Percentiles rank a stretch among this genome's conserved stretches.
These are phyloP conservation scores for Ulota crispa DNA, from an alignment of 225 moss, liverwort and hornwort genomes.

Conservation along the genomic window DNA sequence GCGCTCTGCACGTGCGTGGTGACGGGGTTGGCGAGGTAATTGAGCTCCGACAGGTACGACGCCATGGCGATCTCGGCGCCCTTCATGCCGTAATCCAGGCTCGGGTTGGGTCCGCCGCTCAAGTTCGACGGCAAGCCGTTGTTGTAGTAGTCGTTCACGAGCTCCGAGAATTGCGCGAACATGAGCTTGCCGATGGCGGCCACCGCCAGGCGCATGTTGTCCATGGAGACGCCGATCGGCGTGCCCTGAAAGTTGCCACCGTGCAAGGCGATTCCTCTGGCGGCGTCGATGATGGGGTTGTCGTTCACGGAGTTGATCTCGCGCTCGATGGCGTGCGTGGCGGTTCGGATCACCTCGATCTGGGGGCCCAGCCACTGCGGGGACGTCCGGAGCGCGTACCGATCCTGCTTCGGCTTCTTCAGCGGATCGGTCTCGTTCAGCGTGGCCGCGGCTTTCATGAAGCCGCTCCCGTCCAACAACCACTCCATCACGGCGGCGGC, in stretches of 20 bases:
- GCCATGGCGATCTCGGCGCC: conserved; percentile 74
- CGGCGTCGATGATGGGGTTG: conserved; percentile 68
- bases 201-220: conserved; percentile 16
- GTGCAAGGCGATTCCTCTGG: conserved; percentile 2
- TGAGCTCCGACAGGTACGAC: conserved; percentile 52
- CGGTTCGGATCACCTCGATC: conserved; percentile 14
- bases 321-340: conserved; percentile 27
- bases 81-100: conserved; percentile 71
- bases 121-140: conserved; percentile 54
- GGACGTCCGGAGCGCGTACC: neutral
- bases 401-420: conserved; percentile 10
- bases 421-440: neutral
- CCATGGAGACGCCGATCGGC: conserved; percentile 68
- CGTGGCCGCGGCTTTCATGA: conserved; percentile 14
- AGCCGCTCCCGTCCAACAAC: neutral
- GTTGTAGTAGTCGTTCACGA: conserved; percentile 59
- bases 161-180: neutral
- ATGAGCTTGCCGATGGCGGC: too few relatives aligned
- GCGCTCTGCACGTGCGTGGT: conserved; percentile 64
- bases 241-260: conserved; percentile 67
- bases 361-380: conserved; percentile 12
- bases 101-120: conserved; percentile 54
- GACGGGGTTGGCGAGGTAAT: conserved; percentile 60
- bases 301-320: conserved; percentile 76
- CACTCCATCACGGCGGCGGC: conserved; percentile 1